A percentile compares a stretch with the other conserved stretches of the same genome.
phyloP scores from a whole-genome alignment of 2,329 filamentous ascomycete species.

The Gliomastix tumulicola region DNA sequence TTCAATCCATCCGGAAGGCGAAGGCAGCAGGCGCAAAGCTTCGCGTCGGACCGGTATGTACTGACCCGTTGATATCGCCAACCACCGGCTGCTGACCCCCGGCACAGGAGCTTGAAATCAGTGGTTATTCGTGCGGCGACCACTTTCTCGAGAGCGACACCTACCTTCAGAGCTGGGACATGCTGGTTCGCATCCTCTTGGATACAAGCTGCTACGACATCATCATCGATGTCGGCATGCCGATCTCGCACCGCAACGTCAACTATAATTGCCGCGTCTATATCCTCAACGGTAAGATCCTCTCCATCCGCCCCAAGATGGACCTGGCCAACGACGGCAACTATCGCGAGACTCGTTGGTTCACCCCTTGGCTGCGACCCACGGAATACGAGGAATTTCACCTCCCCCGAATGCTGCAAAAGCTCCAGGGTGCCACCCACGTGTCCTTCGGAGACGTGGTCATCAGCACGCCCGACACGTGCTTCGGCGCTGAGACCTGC shows the following conservation, averaged over 20 bases:
- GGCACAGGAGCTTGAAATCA: not conserved
- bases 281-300: conserved; percentile 18
- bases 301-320: conserved; percentile 12
- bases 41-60: conserved; percentile 37
- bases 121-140: conserved; percentile 13
- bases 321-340: conserved; percentile 26
- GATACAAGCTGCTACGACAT: conserved; percentile 16
- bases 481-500: conserved; percentile 31
- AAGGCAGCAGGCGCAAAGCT: conserved; percentile 56
- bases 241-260: conserved; percentile 21
- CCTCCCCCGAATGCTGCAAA: conserved; percentile 10
- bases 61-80: too few relatives aligned
- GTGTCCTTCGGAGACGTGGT: conserved; percentile 33
- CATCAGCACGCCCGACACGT: conserved; percentile 27
- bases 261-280: conserved; percentile 29
- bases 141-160: conserved; percentile 23
- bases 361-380: conserved; percentile 29
- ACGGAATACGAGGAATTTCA: conserved; percentile 27
- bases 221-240: conserved; percentile 23
- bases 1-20: conserved; percentile 52
- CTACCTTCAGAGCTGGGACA: conserved; percentile 21
- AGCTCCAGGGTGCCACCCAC: conserved; percentile 16
- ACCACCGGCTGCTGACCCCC: not conserved
- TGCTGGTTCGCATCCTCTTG: conserved; percentile 20
- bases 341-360: conserved; percentile 30